Evolutionary conservation across 208 protist genomes (phyloP), one percentile per base, ranked within the genome.

Genomic region (Acanthamoeba lenticulata): DNA sequence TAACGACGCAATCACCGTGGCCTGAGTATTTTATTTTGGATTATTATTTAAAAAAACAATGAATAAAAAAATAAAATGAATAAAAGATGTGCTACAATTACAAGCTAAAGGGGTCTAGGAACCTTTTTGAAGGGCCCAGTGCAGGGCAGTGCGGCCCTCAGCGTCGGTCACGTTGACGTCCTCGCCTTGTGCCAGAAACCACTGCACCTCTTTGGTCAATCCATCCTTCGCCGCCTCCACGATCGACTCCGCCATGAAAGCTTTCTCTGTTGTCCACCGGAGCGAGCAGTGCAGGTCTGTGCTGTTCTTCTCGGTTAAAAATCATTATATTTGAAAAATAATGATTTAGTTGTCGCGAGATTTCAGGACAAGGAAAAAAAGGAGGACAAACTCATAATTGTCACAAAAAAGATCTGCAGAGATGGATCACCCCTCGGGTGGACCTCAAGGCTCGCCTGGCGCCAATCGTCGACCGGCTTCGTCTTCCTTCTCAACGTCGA

Each of bases 161-260:
- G 11, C 47, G 55, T 69, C 85, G 36, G 47, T 91, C 7, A 69
- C 85, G 85, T 91, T 91, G 52, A 91, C 85, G 34, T 69, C 57
- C 34, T 91, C 85, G 52, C 85, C 85, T 36, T 91, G 85, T 34
- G 55, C 3, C n/a, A 91, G 85, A 11, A 91, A 91, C 85, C 85
- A 91, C 57, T 91, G 47, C 34, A 91, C 85, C 85, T 91, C 55
- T 11, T 24, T 0, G 24, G 55, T 72, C 19, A 72, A 38, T 9
- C 85, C 85, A 13, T 91, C 85, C 34, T 34, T 91, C 27, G 85
- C 85, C n/a, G 85, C 85, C 55, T 62, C 57, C 19, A 91, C 85
- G 0, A 91, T 91, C 24, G 85, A 91, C 11, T 91, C 85, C 27
- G 85, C 85, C 85, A 91, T 91, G 38, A 2, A 27, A 24, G 5